These are phyloP conservation scores for Cryptococcus sp. DNA, from an alignment of 1,284 basidiomycete genomes.

Conservation along the genomic window DNA sequence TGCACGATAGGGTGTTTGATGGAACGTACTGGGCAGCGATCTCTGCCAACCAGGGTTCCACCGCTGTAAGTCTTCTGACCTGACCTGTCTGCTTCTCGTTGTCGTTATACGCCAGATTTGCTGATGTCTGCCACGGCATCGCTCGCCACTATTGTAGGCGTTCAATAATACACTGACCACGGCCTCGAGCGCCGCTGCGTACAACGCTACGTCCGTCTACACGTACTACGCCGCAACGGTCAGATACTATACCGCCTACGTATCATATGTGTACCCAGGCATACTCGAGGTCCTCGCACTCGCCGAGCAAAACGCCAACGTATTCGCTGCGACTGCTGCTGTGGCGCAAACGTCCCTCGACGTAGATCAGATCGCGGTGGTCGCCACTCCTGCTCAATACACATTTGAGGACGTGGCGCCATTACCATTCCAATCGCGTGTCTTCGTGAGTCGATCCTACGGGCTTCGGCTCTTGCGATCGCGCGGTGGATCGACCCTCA, in stretches of 20 bases:
- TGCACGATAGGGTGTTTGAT: not conserved
- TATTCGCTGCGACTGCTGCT: not conserved
- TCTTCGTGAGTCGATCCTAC: not conserved
- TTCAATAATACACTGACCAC: not conserved
- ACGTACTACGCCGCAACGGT: slow-evolving; percentile 2
- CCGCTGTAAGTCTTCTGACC: not conserved
- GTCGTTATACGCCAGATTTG: too few species aligned
- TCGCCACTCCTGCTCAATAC: not conserved
- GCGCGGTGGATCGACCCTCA: too few species aligned
- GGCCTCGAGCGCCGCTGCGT: not conserved
- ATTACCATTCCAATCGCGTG: slow-evolving; percentile 15
- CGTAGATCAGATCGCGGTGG: not conserved
- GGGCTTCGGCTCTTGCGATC: too few species aligned
- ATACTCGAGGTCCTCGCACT: not conserved
- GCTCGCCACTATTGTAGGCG: too few species aligned
- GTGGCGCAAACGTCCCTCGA: not conserved
- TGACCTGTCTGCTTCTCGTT: not conserved
- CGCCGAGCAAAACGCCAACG: not conserved
- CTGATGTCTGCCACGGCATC: too few species aligned
- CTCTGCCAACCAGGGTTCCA: not conserved
- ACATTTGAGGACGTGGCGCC: slow-evolving; percentile 9
- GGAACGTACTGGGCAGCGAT: not conserved
- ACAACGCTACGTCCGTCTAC: not conserved
- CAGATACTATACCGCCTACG: slow-evolving; percentile 6
- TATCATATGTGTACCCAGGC: not conserved